Percentiles rank a stretch among this genome's conserved stretches.
phyloP scores from a whole-genome alignment of 441 rosid species.

The Gossypium laxum region DNA sequence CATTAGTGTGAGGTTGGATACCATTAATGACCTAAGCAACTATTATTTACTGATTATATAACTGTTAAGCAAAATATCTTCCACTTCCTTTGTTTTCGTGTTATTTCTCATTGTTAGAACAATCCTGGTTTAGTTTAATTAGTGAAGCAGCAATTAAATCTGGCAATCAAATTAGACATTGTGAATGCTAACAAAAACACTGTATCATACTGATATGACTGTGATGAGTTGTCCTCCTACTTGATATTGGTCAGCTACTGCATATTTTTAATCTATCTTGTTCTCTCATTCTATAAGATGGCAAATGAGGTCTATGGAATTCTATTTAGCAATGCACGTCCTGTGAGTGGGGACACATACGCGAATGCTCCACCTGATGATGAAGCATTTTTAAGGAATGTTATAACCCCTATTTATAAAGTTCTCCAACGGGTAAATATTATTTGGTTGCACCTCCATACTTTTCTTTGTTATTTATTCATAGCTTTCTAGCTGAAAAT shows the following conservation, averaged over 20 bases:
- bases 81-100: not conserved
- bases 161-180: not conserved
- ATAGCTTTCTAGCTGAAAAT: conserved; percentile 8
- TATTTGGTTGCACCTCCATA: conserved; percentile 5
- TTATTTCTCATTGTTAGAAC: not conserved
- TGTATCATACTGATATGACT: not conserved
- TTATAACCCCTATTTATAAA: conserved; percentile 66
- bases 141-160: not conserved
- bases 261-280: conserved; percentile 14
- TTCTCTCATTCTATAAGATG: conserved; percentile 49
- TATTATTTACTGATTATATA: not conserved
- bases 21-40: not conserved
- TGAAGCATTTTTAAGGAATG: conserved; percentile 69
- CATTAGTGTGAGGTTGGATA: not conserved
- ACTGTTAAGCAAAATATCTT: not conserved
- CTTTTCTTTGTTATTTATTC: conserved; percentile 3
- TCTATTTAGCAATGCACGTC: conserved; percentile 45
- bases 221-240: not conserved
- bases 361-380: conserved; percentile 50
- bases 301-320: conserved; percentile 58
- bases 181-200: conserved; percentile 2
- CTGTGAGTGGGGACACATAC: conserved; percentile 53
- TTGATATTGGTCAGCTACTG: not conserved
- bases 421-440: conserved; percentile 64
- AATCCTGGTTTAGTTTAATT: not conserved